phyloP scores from a whole-genome alignment of 1,284 basidiomycete species.

The Rhodotorula sp. region DNA sequence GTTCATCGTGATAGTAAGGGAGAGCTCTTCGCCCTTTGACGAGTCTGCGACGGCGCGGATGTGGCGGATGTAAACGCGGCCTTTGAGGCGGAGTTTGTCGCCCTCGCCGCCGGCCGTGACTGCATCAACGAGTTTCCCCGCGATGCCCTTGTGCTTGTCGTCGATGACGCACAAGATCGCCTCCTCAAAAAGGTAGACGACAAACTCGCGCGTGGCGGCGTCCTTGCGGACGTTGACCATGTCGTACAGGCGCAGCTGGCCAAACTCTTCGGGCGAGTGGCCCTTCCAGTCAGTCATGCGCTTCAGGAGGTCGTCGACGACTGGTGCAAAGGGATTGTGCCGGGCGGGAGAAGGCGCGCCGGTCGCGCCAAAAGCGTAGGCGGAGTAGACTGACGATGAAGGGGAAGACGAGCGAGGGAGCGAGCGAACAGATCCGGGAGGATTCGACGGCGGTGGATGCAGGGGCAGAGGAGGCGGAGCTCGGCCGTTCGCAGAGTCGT shows the following conservation, averaged over 20 bases:
- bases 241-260: constrained; percentile 85
- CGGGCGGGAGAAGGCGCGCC: background rate
- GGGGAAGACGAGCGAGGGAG: constrained; percentile 25
- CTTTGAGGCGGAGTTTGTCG: constrained; percentile 82
- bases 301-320: constrained; percentile 79
- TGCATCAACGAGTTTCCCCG: constrained; percentile 60
- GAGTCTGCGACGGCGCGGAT: constrained; percentile 29
- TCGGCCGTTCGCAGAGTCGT: background rate
- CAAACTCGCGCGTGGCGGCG: constrained; percentile 59
- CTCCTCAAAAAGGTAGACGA: constrained; percentile 72
- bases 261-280: constrained; percentile 76
- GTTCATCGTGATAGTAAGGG: constrained; percentile 39
- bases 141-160: constrained; percentile 74
- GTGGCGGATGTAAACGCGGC: constrained; percentile 61
- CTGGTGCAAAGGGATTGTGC: constrained; percentile 58
- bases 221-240: constrained; percentile 82
- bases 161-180: constrained; percentile 95
- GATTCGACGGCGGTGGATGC: background rate
- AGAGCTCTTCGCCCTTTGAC: constrained; percentile 22
- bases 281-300: constrained; percentile 94
- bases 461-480: background rate
- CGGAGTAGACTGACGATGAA: constrained; percentile 25
- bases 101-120: constrained; percentile 44
- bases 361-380: constrained; percentile 18
- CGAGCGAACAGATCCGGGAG: constrained; percentile 2